Evolutionary conservation across 2,329 filamentous ascomycete genomes (phyloP).

Genomic region (Apiospora marii): DNA sequence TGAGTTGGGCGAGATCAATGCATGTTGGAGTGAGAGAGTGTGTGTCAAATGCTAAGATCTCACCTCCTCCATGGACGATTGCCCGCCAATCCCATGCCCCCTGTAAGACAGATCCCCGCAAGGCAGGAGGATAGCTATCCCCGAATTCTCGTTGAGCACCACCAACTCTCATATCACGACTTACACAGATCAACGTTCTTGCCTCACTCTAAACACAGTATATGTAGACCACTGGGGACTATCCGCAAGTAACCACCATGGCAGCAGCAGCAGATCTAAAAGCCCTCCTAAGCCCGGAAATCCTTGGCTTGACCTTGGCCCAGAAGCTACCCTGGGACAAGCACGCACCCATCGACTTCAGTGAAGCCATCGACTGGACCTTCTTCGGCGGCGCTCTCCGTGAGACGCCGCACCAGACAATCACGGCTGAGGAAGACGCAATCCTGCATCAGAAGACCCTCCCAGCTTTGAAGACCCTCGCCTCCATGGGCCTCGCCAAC

Average conservation of each 20-base stretch:
- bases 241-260: background rate
- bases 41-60: slow-evolving; percentile 3
- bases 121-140: background rate
- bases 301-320: slow-evolving; percentile 31
- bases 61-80: background rate
- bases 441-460: slow-evolving; percentile 9
- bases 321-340: slow-evolving; percentile 29
- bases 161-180: background rate
- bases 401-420: background rate
- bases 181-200: background rate
- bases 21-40: background rate
- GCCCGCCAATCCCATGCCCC: background rate
- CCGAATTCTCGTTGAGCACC: background rate
- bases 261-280: slow-evolving; percentile 25
- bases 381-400: slow-evolving; percentile 24
- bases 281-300: slow-evolving; percentile 30
- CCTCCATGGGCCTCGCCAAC: slow-evolving; percentile 32
- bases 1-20: background rate
- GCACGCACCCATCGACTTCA: slow-evolving; percentile 32
- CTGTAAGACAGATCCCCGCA: background rate
- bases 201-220: background rate
- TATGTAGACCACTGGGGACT: background rate
- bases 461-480: slow-evolving; percentile 16
- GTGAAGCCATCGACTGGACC: slow-evolving; percentile 27
- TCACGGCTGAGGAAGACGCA: slow-evolving; percentile 6